Evolutionary conservation across 2,329 filamentous ascomycete genomes (phyloP).

Genomic region (Fusarium poae): DNA sequence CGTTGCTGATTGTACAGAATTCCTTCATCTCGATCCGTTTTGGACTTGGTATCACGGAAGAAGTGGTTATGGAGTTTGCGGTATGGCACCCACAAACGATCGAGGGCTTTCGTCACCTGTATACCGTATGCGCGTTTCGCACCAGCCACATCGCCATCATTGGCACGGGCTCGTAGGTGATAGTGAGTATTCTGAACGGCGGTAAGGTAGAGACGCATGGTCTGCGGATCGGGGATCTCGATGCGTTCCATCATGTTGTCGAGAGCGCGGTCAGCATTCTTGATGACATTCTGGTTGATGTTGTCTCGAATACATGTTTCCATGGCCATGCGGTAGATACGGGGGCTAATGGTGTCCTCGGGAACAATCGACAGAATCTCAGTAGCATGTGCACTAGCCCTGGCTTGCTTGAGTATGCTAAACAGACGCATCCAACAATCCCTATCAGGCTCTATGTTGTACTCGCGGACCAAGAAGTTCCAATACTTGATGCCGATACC

Average conservation of each 20-base stretch:
- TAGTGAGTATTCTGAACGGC: slow-evolving; percentile 64
- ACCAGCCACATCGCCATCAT: slow-evolving; percentile 49
- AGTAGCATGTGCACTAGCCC: slow-evolving; percentile 72
- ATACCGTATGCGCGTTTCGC: slow-evolving; percentile 61
- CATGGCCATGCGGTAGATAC: slow-evolving; percentile 80
- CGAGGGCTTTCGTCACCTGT: slow-evolving; percentile 65
- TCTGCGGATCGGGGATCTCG: slow-evolving; percentile 62
- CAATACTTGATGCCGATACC: slow-evolving; percentile 81
- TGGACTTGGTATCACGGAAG: slow-evolving; percentile 49
- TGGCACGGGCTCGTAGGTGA: slow-evolving; percentile 53
- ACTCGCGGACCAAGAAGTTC: slow-evolving; percentile 73
- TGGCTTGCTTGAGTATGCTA: slow-evolving; percentile 72
- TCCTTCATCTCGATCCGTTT: slow-evolving; percentile 45
- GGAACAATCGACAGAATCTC: slow-evolving; percentile 70
- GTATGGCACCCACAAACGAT: slow-evolving; percentile 65
- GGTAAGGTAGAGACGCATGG: slow-evolving; percentile 69
- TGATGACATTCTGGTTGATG: slow-evolving; percentile 77
- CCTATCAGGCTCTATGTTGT: slow-evolving; percentile 76
- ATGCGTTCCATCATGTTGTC: slow-evolving; percentile 67
- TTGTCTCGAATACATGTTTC: slow-evolving; percentile 80
- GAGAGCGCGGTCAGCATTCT: slow-evolving; percentile 74
- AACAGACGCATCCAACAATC: slow-evolving; percentile 79
- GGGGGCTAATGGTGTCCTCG: slow-evolving; percentile 56
- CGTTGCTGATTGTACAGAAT: slow-evolving; percentile 54
- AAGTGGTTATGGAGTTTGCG: slow-evolving; percentile 55